These are phyloP conservation scores for Zasmidium cellare DNA, from an alignment of 2,329 filamentous ascomycete species.

Conservation along the genomic window DNA sequence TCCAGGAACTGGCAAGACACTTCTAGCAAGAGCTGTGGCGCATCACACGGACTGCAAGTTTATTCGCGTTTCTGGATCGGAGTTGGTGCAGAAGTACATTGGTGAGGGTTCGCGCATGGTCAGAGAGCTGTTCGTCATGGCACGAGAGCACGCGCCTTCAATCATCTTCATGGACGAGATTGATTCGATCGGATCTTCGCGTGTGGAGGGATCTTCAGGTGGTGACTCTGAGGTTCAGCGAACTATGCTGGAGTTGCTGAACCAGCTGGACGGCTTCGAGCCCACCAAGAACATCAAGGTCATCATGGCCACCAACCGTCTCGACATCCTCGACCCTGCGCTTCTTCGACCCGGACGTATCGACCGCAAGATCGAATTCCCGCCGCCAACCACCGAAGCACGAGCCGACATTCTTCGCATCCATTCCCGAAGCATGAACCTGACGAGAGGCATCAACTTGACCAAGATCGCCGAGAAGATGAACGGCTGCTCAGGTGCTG, in stretches of 20 bases:
- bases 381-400: constrained; percentile 92
- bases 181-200: constrained; percentile 95
- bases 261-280: constrained; percentile 98
- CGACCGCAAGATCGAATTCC: constrained; percentile 99
- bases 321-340: constrained; percentile 95
- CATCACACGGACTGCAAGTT: constrained; percentile 99
- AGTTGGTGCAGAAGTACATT: constrained; percentile 98
- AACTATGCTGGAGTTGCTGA: constrained; percentile 96
- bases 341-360: constrained; percentile 94
- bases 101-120: constrained; percentile 98
- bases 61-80: constrained; percentile 92
- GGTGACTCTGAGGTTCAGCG: constrained; percentile 98
- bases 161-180: constrained; percentile 99
- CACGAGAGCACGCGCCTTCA: constrained; percentile 91
- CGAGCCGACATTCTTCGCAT: constrained; percentile 97
- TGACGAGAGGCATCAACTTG: constrained; percentile 95
- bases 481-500: constrained; percentile 97
- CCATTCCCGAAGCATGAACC: constrained; percentile 96
- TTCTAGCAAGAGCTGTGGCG: constrained; percentile 90
- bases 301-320: constrained; percentile 98
- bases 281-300: constrained; percentile 97
- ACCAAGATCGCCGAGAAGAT: constrained; percentile 99
- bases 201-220: constrained; percentile 91
- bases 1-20: constrained; percentile 94
- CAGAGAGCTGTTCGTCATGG: constrained; percentile 98